Percentiles rank a stretch among this genome's conserved stretches.
These are phyloP conservation scores for Musa troglodytarum DNA, from an alignment of 176 grass and related monocot genomes.

Conservation along the genomic window DNA sequence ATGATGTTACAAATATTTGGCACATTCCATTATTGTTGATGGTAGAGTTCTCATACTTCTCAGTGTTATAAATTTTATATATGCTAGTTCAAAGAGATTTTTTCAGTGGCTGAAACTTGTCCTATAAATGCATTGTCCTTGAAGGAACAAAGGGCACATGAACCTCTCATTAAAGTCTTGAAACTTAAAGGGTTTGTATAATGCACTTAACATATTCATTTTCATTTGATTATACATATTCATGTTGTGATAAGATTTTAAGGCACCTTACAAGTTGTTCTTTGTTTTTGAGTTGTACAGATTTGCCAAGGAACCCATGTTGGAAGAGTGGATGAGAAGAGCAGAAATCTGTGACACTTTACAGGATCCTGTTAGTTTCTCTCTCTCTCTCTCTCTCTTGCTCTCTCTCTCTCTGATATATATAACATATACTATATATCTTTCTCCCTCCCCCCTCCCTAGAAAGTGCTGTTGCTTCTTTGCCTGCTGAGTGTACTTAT, in stretches of 20 bases:
- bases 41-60: slow-evolving; percentile 30
- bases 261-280: not conserved
- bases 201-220: not conserved
- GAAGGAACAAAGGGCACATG: slow-evolving; percentile 91
- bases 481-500: not conserved
- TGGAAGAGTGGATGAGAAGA: slow-evolving; percentile 32
- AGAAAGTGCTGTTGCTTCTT: slow-evolving; percentile 1
- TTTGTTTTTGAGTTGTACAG: not conserved
- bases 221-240: not conserved
- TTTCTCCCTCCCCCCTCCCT: too few relatives aligned
- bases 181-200: slow-evolving; percentile 53
- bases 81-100: not conserved
- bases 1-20: slow-evolving; percentile 98
- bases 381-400: slow-evolving; percentile 12
- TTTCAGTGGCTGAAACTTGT: not conserved
- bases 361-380: slow-evolving; percentile 37
- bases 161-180: slow-evolving; percentile 77
- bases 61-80: not conserved
- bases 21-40: slow-evolving; percentile 87
- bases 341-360: slow-evolving; percentile 29
- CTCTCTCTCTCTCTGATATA: not conserved
- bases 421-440: too few relatives aligned
- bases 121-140: not conserved
- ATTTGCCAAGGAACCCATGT: slow-evolving; percentile 23
- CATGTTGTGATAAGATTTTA: not conserved